phyloP scores from a whole-genome alignment of 345 rosid species.

The Salix udensis region DNA sequence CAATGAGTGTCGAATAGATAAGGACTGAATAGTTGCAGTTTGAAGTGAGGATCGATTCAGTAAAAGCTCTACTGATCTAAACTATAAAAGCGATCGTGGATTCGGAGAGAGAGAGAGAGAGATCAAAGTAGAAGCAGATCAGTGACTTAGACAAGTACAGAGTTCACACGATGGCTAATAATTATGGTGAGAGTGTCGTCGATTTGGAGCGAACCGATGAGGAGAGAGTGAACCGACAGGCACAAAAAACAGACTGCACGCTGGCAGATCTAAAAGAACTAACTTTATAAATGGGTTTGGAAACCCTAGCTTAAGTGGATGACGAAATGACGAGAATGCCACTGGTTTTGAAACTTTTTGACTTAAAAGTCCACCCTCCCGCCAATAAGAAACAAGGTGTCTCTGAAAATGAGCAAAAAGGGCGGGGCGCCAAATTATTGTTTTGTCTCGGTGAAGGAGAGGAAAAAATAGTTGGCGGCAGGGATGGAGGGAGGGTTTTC shows the following conservation, averaged over 20 bases:
- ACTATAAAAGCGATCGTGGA: background rate
- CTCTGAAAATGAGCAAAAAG: conserved; percentile 15
- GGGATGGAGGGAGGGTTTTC: background rate
- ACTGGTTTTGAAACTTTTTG: background rate
- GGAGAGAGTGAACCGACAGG: background rate
- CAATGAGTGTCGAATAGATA: background rate
- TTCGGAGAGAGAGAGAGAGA: no score
- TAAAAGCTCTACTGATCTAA: background rate
- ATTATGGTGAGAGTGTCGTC: background rate
- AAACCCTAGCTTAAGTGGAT: conserved; percentile 26
- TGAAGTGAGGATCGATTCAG: background rate
- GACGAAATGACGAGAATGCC: conserved; percentile 10
- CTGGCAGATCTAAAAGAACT: conserved; percentile 11
- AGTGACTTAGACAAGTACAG: background rate
- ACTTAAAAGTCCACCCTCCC: conserved; percentile 5
- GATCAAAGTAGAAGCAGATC: background rate
- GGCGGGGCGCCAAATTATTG: background rate
- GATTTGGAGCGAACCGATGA: background rate
- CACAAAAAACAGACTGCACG: background rate
- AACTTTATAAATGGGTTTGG: conserved; percentile 24
- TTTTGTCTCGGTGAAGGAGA: background rate
- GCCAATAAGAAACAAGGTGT: background rate
- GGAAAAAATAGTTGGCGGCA: background rate
- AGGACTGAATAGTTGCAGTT: no score
- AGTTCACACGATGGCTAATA: background rate